These are phyloP conservation scores for Telopea speciosissima DNA, from an alignment of 177 flowering plant species.

Conservation along the genomic window DNA sequence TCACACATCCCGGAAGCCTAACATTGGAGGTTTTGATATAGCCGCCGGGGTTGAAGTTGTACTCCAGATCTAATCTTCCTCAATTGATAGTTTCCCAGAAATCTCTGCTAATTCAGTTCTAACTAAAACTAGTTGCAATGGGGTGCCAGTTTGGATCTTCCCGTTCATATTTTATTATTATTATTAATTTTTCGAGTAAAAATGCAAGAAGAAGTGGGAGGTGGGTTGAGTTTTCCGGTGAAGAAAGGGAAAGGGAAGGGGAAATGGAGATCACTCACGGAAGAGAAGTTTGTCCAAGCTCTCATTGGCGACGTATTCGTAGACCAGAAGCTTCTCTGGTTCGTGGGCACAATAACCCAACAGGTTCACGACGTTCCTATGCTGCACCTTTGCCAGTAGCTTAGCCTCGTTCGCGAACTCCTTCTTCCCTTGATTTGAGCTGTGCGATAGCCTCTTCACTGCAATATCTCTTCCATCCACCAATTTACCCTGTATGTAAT, in stretches of 20 bases:
- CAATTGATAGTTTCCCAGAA: too few species aligned
- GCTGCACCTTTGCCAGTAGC: conserved; percentile 74
- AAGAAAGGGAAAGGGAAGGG: background rate
- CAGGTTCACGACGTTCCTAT: conserved; percentile 75
- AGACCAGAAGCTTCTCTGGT: conserved; percentile 69
- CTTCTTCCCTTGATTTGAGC: conserved; percentile 67
- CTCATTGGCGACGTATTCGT: conserved; percentile 66
- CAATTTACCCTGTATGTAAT: conserved; percentile 51
- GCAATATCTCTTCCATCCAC: conserved; percentile 82
- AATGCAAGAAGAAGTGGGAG: too few species aligned
- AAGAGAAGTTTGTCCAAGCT: conserved; percentile 92
- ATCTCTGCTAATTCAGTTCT: too few species aligned
- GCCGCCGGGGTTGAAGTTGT: too few species aligned
- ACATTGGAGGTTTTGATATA: too few species aligned
- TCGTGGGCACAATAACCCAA: conserved; percentile 71
- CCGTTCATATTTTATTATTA: too few species aligned
- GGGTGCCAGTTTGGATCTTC: too few species aligned
- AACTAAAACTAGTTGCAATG: too few species aligned
- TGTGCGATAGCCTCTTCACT: conserved; percentile 71
- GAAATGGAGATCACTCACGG: conserved; percentile 38
- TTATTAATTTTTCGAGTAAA: background rate
- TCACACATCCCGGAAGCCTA: too few species aligned
- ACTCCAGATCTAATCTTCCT: too few species aligned
- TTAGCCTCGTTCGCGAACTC: conserved; percentile 78
- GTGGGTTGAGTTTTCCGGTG: too few species aligned